These are phyloP conservation scores for Phialophora tarda DNA, from an alignment of 2,329 filamentous ascomycete genomes.

Conservation along the genomic window DNA sequence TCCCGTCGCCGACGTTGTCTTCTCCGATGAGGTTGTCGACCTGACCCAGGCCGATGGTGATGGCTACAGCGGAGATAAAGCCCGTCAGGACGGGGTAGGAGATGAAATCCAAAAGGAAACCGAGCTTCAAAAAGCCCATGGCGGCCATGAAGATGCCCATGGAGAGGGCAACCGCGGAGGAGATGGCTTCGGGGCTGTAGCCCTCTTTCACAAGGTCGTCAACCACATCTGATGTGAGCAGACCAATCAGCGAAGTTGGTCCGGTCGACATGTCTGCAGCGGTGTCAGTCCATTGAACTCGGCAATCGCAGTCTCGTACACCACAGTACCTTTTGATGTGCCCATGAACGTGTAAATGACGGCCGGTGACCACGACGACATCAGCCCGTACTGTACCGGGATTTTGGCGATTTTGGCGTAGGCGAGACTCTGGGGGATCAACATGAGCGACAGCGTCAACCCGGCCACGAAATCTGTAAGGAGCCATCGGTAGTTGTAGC, in stretches of 20 bases:
- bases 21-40: slow-evolving; percentile 66
- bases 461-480: slow-evolving; percentile 67
- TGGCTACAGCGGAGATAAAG: slow-evolving; percentile 69
- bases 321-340: slow-evolving; percentile 62
- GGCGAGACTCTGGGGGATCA: slow-evolving; percentile 67
- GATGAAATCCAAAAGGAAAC: slow-evolving; percentile 70
- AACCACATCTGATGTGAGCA: slow-evolving; percentile 67
- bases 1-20: slow-evolving; percentile 56
- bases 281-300: slow-evolving; percentile 12
- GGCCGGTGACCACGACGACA: slow-evolving; percentile 65
- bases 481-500: slow-evolving; percentile 66
- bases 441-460: slow-evolving; percentile 64
- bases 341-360: slow-evolving; percentile 65
- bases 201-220: slow-evolving; percentile 57
- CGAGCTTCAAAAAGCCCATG: slow-evolving; percentile 66
- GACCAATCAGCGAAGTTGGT: slow-evolving; percentile 68
- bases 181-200: slow-evolving; percentile 62
- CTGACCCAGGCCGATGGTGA: slow-evolving; percentile 70
- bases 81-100: slow-evolving; percentile 68
- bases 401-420: slow-evolving; percentile 68
- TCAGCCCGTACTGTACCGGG: slow-evolving; percentile 65
- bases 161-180: slow-evolving; percentile 67
- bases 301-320: background rate
- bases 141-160: slow-evolving; percentile 66
- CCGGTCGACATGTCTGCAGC: slow-evolving; percentile 62